Evolutionary conservation across 768 basidiomycete genomes (phyloP), one percentile per base, ranked within the genome.

Genomic region (Kwoniella pini): DNA sequence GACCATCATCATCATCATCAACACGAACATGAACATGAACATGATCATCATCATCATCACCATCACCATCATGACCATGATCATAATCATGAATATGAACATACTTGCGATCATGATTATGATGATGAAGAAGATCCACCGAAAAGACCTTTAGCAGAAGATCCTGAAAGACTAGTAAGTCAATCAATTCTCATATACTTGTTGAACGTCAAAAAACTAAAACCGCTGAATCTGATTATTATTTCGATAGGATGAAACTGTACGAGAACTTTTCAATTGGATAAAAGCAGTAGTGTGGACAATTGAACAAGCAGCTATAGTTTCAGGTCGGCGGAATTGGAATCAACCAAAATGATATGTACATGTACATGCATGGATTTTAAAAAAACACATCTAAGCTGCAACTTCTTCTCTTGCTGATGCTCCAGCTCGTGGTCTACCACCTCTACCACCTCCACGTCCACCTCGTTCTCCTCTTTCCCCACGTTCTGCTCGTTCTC

Each of bases 251-350:
- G 74, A 77, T 38, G 68, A 71, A 40, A 69, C 72, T 2, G 72
- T 74, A 1, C 54, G 69, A n/a, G 76, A 74, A 54, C 62, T 77
- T 11, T 77, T 77, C 68, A 70, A 71, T 39, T 77, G 76, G 76
- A 77, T 77, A 42, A 77, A 77, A 62, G 70, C 72, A 10, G 71
- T 76, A 42, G 72, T 76, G 19, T 77, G 76, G 76, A 72, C 74
- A 21, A 76, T 75, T 39, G 74, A 76, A 43, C 76, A 77, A 52
- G 69, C 73, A 28, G 76, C 76, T n/a, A 60, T 71, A 31, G 71
- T 73, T 30, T 69, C 73, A 42, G 69, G 71, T 2, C 46, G 63
- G 43, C 57, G 63, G 31, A 56, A 57, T 33, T 66, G 56, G 54
- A 51, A 22, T 44, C 57, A 67, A 53, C 31, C 64, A 36, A 58